Base-by-base conservation (phyloP, 2,329 filamentous ascomycete species). In the Aspergillus sp. region DNA sequence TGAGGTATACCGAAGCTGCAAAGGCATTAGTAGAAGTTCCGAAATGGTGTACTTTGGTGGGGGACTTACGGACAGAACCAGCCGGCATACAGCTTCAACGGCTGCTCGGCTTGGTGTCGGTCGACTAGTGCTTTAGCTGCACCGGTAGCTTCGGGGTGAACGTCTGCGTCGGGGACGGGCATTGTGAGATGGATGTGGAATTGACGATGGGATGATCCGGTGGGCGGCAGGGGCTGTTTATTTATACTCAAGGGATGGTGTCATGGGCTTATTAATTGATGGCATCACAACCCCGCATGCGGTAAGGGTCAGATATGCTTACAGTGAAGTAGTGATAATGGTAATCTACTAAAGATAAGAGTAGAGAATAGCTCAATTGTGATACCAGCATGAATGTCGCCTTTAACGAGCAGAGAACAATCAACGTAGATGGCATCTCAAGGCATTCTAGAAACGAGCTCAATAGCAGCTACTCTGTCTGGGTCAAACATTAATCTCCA, bases 51-150 rank as follows among this genome's bases (percentile, higher is more conserved):
- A 36, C 32, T 36, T 13, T 36, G 27, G 25, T 17, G 19, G n/a
- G 3, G 6, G 10, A 71, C 73, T 42, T 68, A 77, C 70, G 84
- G 83, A 68, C 83, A 94, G 80, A 91, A 92, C 89, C 89, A 92
- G 64, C 86, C 87, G 13, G 86, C 85, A 74, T 91, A 92, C 11
- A 92, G 80, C 72, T 89, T 90, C 60, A 78, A 62, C 3, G 74
- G 74, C 57, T 76, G 69, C 49, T 77, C 71, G 25, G 65, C 62
- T 38, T 62, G 62, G 54, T 78, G 75, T 39, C 66, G 64, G 19
- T 71, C 70, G 10, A 76, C 76, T 44, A 76, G 64, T 2, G 58
- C 57, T 61, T 78, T 78, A 30, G 80, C 81, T 3, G 70, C 67
- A 10, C 81, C 80, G 5, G 78, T 80, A 51, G 80, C 80, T 60